Evolutionary conservation across 495 filamentous ascomycete genomes (phyloP).

Genomic region (Penicillium roqueforti): DNA sequence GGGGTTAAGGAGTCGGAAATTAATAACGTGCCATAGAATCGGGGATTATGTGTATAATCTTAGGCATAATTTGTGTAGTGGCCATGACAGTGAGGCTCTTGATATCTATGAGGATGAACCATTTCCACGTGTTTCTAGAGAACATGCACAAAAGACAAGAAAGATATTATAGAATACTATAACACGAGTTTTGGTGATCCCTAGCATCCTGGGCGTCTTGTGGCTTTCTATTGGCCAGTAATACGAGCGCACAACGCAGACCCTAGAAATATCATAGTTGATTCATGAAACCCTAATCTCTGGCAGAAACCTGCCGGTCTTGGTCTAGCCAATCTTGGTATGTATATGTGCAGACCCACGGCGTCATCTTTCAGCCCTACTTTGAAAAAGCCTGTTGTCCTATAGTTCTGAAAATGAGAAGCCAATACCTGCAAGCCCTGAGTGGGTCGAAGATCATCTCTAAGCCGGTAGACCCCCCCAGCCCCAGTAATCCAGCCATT

Average conservation of each 20-base stretch:
- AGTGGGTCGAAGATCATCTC: neutral
- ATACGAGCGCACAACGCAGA: neutral
- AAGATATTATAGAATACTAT: neutral
- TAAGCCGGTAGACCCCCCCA: neutral
- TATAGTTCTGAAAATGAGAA: neutral
- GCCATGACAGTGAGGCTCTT: neutral
- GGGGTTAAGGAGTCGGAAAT: neutral
- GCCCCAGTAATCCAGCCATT: neutral
- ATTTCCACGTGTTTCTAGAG: neutral
- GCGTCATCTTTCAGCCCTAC: constrained; percentile 9
- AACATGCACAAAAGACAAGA: neutral
- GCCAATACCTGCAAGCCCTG: neutral
- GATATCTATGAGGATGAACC: neutral
- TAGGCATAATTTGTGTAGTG: neutral
- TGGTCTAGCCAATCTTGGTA: neutral
- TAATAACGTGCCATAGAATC: neutral
- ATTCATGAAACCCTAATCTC: neutral
- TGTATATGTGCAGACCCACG: neutral
- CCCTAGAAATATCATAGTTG: neutral
- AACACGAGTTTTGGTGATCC: neutral
- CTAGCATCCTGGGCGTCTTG: neutral
- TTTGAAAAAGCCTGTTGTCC: neutral
- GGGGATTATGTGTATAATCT: neutral
- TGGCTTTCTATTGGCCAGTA: constrained; percentile 1
- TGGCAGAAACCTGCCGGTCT: neutral